Evolutionary conservation across 192 early-diverging fungal species (phyloP).

Genomic region (Umbelopsis ramanniana): DNA sequence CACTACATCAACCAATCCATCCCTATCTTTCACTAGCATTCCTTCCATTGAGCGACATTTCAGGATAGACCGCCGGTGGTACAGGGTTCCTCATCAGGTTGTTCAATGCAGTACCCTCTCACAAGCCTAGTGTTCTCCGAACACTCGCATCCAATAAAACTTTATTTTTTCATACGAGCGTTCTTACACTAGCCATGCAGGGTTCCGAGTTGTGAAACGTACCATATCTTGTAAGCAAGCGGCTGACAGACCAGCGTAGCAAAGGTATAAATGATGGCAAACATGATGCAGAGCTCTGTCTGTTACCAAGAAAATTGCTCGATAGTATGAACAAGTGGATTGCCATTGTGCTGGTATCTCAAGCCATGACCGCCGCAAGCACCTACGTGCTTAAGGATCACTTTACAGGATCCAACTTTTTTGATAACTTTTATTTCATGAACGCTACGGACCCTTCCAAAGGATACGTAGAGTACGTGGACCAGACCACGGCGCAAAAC

Average conservation of each 20-base stretch:
- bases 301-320: not conserved
- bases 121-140: not conserved
- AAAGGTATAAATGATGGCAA: not conserved
- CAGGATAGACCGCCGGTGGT: not conserved
- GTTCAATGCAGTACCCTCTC: not conserved
- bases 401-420: conserved; percentile 29
- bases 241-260: not conserved
- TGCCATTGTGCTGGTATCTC: not conserved
- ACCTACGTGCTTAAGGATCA: conserved; percentile 7
- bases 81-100: not conserved
- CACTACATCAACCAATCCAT: not conserved
- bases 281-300: not conserved
- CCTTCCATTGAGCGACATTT: not conserved
- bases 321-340: not conserved
- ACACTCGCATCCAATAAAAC: not conserved
- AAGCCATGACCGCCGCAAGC: not conserved
- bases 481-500: conserved; percentile 20
- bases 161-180: not conserved
- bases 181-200: not conserved
- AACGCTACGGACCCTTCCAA: conserved; percentile 40
- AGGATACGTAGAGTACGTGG: conserved; percentile 39
- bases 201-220: not conserved
- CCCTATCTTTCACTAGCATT: not conserved
- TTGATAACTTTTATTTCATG: conserved; percentile 45
- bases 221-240: not conserved